A percentile compares a stretch with the other conserved stretches of the same genome.
Evolutionary conservation across 331 rosid species (phyloP).

Genomic region (Acacia concinna): DNA sequence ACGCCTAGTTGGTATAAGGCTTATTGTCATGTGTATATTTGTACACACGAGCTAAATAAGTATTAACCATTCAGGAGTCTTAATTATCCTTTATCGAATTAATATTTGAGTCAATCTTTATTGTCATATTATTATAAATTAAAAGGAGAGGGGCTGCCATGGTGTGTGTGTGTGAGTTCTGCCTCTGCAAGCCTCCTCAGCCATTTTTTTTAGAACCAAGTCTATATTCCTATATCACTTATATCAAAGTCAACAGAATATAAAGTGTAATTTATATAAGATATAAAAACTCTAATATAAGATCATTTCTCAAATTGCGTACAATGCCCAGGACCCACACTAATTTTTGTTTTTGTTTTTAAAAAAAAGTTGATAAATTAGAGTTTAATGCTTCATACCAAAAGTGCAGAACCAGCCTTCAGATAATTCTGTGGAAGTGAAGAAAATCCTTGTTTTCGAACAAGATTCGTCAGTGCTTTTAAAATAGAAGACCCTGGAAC

Average conservation of each 20-base stretch:
- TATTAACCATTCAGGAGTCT: background rate
- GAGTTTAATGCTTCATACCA: conserved; percentile 54
- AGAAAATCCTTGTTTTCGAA: conserved; percentile 66
- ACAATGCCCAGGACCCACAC: background rate
- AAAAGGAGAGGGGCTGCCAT: background rate
- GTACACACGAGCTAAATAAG: background rate
- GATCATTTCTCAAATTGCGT: background rate
- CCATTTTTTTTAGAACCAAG: no score
- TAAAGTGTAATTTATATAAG: background rate
- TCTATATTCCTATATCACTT: background rate
- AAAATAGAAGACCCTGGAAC: conserved; percentile 75
- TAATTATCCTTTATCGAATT: background rate
- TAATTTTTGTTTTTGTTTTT: no score
- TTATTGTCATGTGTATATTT: background rate
- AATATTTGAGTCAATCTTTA: background rate
- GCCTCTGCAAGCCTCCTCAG: background rate
- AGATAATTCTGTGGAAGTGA: conserved; percentile 73
- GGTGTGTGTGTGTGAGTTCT: background rate
- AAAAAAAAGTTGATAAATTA: conserved; percentile 7
- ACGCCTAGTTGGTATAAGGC: background rate
- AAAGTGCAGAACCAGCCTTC: conserved; percentile 85
- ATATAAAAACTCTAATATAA: background rate
- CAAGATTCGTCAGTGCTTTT: conserved; percentile 57
- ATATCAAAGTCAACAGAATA: background rate
- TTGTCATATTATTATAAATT: background rate